Conservation (phyloP, 2,329 filamentous ascomycete genomes). For the Sarocladium strictum region DNA sequence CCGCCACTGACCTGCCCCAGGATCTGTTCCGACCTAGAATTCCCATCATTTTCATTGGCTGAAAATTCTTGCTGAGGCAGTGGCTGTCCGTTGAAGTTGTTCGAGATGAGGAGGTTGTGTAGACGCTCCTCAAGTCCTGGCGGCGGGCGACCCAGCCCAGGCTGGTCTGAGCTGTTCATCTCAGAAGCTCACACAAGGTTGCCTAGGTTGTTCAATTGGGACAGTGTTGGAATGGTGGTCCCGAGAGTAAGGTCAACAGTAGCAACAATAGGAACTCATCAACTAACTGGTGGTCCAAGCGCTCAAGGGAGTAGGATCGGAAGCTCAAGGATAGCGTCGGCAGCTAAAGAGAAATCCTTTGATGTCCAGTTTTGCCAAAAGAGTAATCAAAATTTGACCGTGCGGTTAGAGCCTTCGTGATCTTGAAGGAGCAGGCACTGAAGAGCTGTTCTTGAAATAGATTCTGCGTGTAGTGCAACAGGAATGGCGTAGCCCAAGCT, state of each 20-base stretch:
- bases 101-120: constrained; percentile 53
- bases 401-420: too few species aligned
- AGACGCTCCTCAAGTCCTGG: constrained; percentile 49
- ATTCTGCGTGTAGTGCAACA: background rate
- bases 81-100: constrained; percentile 20
- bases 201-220: background rate
- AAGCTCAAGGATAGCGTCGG: background rate
- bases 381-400: too few species aligned
- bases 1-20: background rate
- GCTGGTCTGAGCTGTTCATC: background rate
- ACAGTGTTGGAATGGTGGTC: background rate
- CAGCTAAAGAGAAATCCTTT: background rate
- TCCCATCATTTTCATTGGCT: background rate
- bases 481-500: background rate
- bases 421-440: background rate
- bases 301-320: background rate
- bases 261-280: too few species aligned
- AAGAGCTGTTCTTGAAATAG: background rate
- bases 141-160: background rate
- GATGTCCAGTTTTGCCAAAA: too few species aligned
- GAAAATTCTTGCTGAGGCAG: background rate
- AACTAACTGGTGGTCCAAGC: background rate
- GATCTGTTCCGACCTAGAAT: background rate
- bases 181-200: background rate
- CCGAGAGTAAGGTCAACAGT: background rate